Conservation (phyloP, 2,329 filamentous ascomycete species). For the Nigrospora oryzae region DNA sequence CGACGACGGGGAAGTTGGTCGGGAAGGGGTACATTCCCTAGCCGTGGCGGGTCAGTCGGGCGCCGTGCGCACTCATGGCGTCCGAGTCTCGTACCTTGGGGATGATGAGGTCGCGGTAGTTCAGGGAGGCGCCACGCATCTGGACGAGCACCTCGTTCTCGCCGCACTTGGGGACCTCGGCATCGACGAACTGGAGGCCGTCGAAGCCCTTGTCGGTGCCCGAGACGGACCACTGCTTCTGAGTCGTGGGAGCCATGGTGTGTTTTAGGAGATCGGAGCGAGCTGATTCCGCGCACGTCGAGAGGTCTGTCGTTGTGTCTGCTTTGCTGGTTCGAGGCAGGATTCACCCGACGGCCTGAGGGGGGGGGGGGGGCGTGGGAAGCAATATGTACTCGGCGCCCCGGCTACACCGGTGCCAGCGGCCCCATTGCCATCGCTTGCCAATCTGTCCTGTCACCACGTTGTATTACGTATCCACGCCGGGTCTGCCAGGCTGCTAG, state of each 20-base stretch:
- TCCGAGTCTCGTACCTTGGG: constrained; percentile 18
- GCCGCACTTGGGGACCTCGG: constrained; percentile 49
- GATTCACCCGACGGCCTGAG: too few relatives aligned
- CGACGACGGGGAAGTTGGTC: constrained; percentile 31
- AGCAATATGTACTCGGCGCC: too few relatives aligned
- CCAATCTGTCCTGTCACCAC: too few relatives aligned
- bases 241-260: constrained; percentile 27
- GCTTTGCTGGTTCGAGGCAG: too few relatives aligned
- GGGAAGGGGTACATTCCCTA: constrained; percentile 37
- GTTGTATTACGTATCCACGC: too few relatives aligned
- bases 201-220: constrained; percentile 49
- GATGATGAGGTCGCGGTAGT: constrained; percentile 46
- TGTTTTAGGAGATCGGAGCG: background rate
- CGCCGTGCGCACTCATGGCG: background rate
- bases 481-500: too few relatives aligned
- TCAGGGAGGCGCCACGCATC: constrained; percentile 42
- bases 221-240: constrained; percentile 48
- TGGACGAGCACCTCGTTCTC: constrained; percentile 68
- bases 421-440: too few relatives aligned
- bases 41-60: constrained; percentile 4
- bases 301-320: too few relatives aligned
- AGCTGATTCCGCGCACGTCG: too few relatives aligned
- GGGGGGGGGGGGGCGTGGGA: too few relatives aligned
- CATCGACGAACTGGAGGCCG: constrained; percentile 45
- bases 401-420: too few relatives aligned